Evolutionary conservation across 2,329 filamentous ascomycete species (phyloP), one percentile per base, ranked within the genome.

Genomic region (Cladosporium phlei): DNA sequence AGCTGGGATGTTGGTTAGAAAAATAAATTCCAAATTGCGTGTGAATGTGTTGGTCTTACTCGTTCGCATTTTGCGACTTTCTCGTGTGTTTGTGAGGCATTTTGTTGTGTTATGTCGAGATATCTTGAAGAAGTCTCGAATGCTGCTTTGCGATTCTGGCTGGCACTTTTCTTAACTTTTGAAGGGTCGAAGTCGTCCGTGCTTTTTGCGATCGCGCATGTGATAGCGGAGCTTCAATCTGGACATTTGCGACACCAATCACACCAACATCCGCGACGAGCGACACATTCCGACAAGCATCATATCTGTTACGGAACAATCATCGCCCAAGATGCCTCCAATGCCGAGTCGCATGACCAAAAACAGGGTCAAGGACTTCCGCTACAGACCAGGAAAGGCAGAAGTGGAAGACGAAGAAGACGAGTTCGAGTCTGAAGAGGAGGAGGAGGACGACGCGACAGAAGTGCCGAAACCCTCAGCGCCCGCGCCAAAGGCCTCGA

Each of bases 331-430:
- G 34, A 77, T 79, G 77, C 83, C 86, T 52, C 80, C 83, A 10
- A 89, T 87, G 66, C 56, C 60, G n/a, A 58, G 54, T 54, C 86
- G 87, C 61, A 95, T 97, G 87, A 97, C 91, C 53, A 89, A 90
- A 52, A 95, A 96, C 62, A 89, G 88, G 3, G 70, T 84, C 49
- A 83, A 82, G 64, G 86, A 88, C 19, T 80, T 83, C 56, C 86
- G 93, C 48, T 86, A 96, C 60, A 83, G 89, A 49, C 85, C 91
- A 12, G 91, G 93, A 55, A 97, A 96, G 67, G 74, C 83, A 12
- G 71, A 75, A 2, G 77, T 72, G 6, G 76, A 72, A 50, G 74
- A 72, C 51, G 65, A 65, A 7, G 57, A 56, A 14, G 68, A 66
- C 19, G 66, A 68, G 11, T 59, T 60, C 5, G 62, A 64, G 37